A percentile compares a stretch with the other conserved stretches of the same genome.
Evolutionary conservation across 2,329 filamentous ascomycete species (phyloP).

Genomic region (Coleophoma crateriformis): DNA sequence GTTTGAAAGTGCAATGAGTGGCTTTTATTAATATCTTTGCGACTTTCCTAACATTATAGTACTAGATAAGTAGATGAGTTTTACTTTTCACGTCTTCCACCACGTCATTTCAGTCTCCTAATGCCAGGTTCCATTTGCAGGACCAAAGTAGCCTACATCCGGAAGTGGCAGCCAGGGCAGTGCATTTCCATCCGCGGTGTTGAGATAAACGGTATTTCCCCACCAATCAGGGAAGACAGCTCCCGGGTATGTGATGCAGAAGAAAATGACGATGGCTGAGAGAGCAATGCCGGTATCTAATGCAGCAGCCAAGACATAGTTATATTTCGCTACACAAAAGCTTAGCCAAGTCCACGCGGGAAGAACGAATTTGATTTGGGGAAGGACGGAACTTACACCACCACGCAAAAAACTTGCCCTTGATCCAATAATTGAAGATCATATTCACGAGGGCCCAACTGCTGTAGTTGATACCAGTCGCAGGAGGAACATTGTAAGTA

Average conservation of each 20-base stretch:
- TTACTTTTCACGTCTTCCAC: too few relatives aligned
- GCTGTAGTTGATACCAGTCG: slow-evolving; percentile 70
- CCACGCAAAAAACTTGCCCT: slow-evolving; percentile 59
- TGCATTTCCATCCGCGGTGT: slow-evolving; percentile 15
- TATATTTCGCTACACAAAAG: slow-evolving; percentile 23
- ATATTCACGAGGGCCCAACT: slow-evolving; percentile 67
- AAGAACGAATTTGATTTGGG: slow-evolving; percentile 68
- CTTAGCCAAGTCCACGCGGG: slow-evolving; percentile 55
- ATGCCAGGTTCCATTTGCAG: slow-evolving; percentile 7
- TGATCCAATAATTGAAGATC: slow-evolving; percentile 64
- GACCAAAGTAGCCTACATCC: slow-evolving; percentile 10
- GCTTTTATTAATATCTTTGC: too few relatives aligned
- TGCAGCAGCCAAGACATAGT: slow-evolving; percentile 58
- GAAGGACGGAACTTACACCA: slow-evolving; percentile 60
- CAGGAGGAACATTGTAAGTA: slow-evolving; percentile 36
- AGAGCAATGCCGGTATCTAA: slow-evolving; percentile 65
- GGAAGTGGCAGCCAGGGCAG: slow-evolving; percentile 10
- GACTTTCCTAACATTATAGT: too few relatives aligned
- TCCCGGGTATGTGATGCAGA: slow-evolving; percentile 60
- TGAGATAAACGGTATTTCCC: slow-evolving; percentile 35
- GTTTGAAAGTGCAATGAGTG: too few relatives aligned
- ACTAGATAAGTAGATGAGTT: too few relatives aligned
- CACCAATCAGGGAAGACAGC: slow-evolving; percentile 49
- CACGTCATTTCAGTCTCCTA: not conserved
- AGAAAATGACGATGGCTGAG: slow-evolving; percentile 63